A percentile compares a stretch with the other conserved stretches of the same genome.
Evolutionary conservation across 2,329 filamentous ascomycete species (phyloP).

Genomic region (Penicillium fuscoglaucum): DNA sequence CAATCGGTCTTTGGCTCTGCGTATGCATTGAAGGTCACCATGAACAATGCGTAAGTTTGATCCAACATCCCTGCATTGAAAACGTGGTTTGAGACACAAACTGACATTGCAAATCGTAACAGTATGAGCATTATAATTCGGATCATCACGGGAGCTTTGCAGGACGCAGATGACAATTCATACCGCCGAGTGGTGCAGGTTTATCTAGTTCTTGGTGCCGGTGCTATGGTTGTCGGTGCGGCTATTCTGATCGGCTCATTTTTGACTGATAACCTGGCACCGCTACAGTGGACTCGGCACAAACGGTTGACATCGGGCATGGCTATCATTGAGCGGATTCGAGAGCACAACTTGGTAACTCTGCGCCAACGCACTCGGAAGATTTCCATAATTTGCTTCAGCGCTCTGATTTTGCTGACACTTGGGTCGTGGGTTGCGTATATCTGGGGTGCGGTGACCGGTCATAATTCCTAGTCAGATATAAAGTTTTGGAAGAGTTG

Average conservation of each 20-base stretch:
- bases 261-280: constrained; percentile 46
- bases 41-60: constrained; percentile 55
- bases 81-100: too few species aligned
- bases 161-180: constrained; percentile 58
- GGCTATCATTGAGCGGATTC: constrained; percentile 46
- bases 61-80: not conserved
- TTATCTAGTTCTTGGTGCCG: constrained; percentile 56
- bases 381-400: constrained; percentile 49
- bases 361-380: constrained; percentile 41
- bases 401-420: constrained; percentile 47
- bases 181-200: constrained; percentile 58
- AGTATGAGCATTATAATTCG: constrained; percentile 62
- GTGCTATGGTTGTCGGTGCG: constrained; percentile 49
- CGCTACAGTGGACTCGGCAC: constrained; percentile 61
- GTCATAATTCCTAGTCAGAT: constrained; percentile 42
- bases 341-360: constrained; percentile 44
- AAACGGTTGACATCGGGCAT: constrained; percentile 50
- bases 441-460: constrained; percentile 61
- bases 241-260: constrained; percentile 44
- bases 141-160: constrained; percentile 58
- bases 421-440: constrained; percentile 54
- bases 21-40: constrained; percentile 61
- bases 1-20: constrained; percentile 61
- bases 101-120: constrained; percentile 6
- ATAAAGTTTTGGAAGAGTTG: not conserved